phyloP scores from a whole-genome alignment of 2,329 filamentous ascomycete species.

The Penicillium vulpinum region DNA sequence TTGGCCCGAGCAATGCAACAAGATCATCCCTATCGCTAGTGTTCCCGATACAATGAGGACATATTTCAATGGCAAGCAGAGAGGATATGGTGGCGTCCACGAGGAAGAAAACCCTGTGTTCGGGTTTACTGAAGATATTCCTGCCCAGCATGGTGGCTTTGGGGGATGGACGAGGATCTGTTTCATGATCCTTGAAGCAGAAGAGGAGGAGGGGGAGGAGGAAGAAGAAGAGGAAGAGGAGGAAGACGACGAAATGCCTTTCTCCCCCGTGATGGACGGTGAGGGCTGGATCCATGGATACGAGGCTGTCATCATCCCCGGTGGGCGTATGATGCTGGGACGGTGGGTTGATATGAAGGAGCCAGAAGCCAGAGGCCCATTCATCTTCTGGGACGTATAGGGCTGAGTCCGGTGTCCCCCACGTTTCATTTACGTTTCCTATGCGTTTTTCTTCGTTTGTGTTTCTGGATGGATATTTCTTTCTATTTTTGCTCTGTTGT shows the following conservation, averaged over 20 bases:
- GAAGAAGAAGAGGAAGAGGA: slow-evolving; percentile 6
- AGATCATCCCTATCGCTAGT: slow-evolving; percentile 20
- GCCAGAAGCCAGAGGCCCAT: slow-evolving; percentile 24
- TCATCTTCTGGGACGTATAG: slow-evolving; percentile 36
- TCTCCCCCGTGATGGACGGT: slow-evolving; percentile 13
- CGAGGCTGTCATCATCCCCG: slow-evolving; percentile 51
- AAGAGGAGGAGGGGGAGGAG: background rate
- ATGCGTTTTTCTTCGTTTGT: background rate
- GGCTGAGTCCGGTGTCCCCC: too few species aligned
- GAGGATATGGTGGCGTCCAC: slow-evolving; percentile 5
- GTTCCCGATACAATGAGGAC: slow-evolving; percentile 1
- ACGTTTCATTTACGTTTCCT: background rate
- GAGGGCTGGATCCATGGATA: slow-evolving; percentile 46
- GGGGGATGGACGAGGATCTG: slow-evolving; percentile 41
- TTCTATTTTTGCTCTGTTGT: too few species aligned
- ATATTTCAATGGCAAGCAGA: slow-evolving; percentile 32
- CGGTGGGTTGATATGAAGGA: slow-evolving; percentile 45
- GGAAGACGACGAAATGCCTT: background rate
- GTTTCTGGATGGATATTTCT: background rate
- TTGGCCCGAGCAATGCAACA: slow-evolving; percentile 32
- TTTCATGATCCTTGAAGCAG: slow-evolving; percentile 35
- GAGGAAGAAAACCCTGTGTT: slow-evolving; percentile 24
- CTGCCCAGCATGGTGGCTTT: slow-evolving; percentile 28
- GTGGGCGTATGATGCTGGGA: slow-evolving; percentile 50
- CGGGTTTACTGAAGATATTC: slow-evolving; percentile 39